A percentile compares a stretch with the other conserved stretches of the same genome.
Conservation (phyloP, 768 basidiomycete species). For the Leccinum fibrillosum region DNA sequence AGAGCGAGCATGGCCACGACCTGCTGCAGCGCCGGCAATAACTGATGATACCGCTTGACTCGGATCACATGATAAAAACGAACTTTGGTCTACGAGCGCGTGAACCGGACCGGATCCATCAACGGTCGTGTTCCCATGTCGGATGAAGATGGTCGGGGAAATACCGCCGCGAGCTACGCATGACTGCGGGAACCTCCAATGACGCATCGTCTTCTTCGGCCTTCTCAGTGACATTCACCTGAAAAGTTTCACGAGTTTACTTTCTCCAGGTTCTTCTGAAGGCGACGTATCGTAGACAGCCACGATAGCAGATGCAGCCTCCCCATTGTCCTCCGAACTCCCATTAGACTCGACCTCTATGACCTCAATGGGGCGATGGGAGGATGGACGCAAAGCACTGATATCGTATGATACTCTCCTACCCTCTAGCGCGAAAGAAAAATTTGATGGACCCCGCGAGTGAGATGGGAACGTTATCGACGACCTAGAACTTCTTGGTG, state of each 20-base stretch:
- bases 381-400: constrained; percentile 6
- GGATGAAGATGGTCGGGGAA: constrained; percentile 8
- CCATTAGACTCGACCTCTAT: constrained; percentile 13
- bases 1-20: too few relatives aligned
- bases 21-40: too few relatives aligned
- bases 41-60: too few relatives aligned
- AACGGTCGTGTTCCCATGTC: constrained; percentile 1
- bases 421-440: constrained; percentile 5
- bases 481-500: constrained; percentile 45
- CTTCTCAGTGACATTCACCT: not conserved
- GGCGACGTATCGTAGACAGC: constrained; percentile 16
- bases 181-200: not conserved
- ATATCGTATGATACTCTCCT: constrained; percentile 15
- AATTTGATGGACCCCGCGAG: constrained; percentile 8
- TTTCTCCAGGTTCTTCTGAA: constrained; percentile 3
- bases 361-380: constrained; percentile 3
- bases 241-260: constrained; percentile 1
- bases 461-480: constrained; percentile 36
- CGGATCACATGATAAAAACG: too few relatives aligned
- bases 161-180: not conserved
- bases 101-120: too few relatives aligned
- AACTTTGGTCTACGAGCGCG: too few relatives aligned
- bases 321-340: constrained; percentile 15
- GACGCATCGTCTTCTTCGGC: constrained; percentile 1
- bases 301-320: constrained; percentile 21